Percentiles rank a stretch among this genome's conserved stretches.
These are phyloP conservation scores for Schizochytrium sp. DNA, from an alignment of 108 stramenopile species.

Conservation along the genomic window DNA sequence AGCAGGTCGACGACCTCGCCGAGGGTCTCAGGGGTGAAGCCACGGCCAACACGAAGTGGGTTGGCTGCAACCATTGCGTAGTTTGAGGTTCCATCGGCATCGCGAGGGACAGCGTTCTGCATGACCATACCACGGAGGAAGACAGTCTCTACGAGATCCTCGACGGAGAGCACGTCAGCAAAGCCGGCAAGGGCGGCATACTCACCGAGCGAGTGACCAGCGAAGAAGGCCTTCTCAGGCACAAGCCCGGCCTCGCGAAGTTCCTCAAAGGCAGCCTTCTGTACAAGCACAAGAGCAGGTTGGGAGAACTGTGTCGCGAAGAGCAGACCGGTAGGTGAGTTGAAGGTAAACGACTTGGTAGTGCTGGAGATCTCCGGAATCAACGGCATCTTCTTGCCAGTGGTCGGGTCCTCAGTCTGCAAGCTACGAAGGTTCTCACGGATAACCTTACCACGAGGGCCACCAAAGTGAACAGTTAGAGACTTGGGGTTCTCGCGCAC, in stretches of 20 bases:
- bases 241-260: neutral
- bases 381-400: slow-evolving; percentile 36
- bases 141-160: slow-evolving; percentile 59
- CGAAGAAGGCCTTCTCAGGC: slow-evolving; percentile 9
- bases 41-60: slow-evolving; percentile 8
- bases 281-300: slow-evolving; percentile 59
- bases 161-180: slow-evolving; percentile 26
- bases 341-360: slow-evolving; percentile 62
- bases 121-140: slow-evolving; percentile 63
- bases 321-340: slow-evolving; percentile 59
- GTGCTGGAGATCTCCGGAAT: slow-evolving; percentile 23
- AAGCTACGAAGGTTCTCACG: slow-evolving; percentile 61
- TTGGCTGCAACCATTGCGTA: slow-evolving; percentile 64
- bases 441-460: slow-evolving; percentile 53
- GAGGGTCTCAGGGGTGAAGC: slow-evolving; percentile 56
- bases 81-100: slow-evolving; percentile 31
- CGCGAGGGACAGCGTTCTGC: slow-evolving; percentile 64
- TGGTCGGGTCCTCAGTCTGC: slow-evolving; percentile 20
- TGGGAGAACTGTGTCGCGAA: slow-evolving; percentile 66
- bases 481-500: slow-evolving; percentile 63
- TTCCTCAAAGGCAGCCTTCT: slow-evolving; percentile 66
- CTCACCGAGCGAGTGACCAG: slow-evolving; percentile 65
- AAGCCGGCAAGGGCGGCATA: slow-evolving; percentile 59
- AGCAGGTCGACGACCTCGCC: slow-evolving; percentile 9
- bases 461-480: slow-evolving; percentile 65